Percentiles rank a stretch among this genome's conserved stretches.
phyloP scores from a whole-genome alignment of 371 early-diverging fungal species.

The Mortierella sp. region DNA sequence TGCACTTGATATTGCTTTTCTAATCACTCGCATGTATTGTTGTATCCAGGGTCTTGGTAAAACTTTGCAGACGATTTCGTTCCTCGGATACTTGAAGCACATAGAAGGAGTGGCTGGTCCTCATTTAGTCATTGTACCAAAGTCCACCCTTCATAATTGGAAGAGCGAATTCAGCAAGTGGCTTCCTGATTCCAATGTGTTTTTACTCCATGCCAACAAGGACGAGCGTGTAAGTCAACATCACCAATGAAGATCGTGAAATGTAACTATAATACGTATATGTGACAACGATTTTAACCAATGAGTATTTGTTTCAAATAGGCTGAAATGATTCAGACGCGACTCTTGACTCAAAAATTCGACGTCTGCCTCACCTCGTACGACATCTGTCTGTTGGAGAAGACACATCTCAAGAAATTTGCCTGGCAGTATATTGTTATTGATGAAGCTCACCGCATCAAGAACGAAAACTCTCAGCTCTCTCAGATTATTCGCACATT shows the following conservation, averaged over 20 bases:
- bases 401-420: slow-evolving; percentile 87
- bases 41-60: slow-evolving; percentile 94
- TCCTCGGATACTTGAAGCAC: slow-evolving; percentile 94
- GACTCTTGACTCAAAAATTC: slow-evolving; percentile 78
- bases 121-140: slow-evolving; percentile 97
- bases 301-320: slow-evolving; percentile 24
- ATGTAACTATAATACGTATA: no score
- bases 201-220: slow-evolving; percentile 95
- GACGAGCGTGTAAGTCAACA: slow-evolving; percentile 76
- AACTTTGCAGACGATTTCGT: slow-evolving; percentile 98
- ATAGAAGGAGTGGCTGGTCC: slow-evolving; percentile 83
- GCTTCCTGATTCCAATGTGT: slow-evolving; percentile 92
- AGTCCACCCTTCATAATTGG: slow-evolving; percentile 99
- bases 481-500: slow-evolving; percentile 93
- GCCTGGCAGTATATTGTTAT: slow-evolving; percentile 96
- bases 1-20: neutral
- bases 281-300: neutral
- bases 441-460: slow-evolving; percentile 99
- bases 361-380: slow-evolving; percentile 98
- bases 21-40: neutral
- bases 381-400: slow-evolving; percentile 96
- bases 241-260: neutral
- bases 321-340: slow-evolving; percentile 68
- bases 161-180: slow-evolving; percentile 92
- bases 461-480: slow-evolving; percentile 97